phyloP scores from a whole-genome alignment of 805 yeast genomes.

The Brettanomyces sp. region DNA sequence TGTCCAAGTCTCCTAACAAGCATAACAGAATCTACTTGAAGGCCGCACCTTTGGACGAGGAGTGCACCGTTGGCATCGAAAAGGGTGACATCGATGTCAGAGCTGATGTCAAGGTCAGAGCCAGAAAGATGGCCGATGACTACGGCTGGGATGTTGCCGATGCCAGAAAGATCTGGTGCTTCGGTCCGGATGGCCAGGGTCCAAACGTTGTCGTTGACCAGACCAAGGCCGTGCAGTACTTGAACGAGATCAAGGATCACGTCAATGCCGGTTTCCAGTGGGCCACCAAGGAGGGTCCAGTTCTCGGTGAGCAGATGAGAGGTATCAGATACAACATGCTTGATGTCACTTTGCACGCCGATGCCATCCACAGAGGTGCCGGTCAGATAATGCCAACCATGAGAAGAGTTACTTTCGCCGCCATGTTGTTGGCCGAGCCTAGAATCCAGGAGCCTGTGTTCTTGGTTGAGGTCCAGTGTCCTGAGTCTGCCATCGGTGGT shows the following conservation, averaged over 20 bases:
- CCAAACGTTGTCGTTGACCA: slow-evolving; percentile 98
- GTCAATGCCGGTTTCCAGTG: slow-evolving; percentile 99
- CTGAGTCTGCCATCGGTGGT: slow-evolving; percentile 99
- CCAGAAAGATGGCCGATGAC: slow-evolving; percentile 97
- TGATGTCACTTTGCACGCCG: slow-evolving; percentile 99
- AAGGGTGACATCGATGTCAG: slow-evolving; percentile 84
- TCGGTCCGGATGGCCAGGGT: slow-evolving; percentile 99
- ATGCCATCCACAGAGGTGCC: slow-evolving; percentile 99
- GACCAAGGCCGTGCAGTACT: slow-evolving; percentile 99
- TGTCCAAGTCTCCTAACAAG: slow-evolving; percentile 99
- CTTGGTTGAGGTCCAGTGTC: slow-evolving; percentile 99
- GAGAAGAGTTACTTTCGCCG: slow-evolving; percentile 99
- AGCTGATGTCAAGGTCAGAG: slow-evolving; percentile 98
- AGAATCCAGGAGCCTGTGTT: slow-evolving; percentile 98
- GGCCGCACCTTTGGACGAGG: slow-evolving; percentile 96
- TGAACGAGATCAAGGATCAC: slow-evolving; percentile 97
- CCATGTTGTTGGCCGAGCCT: slow-evolving; percentile 97
- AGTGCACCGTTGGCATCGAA: slow-evolving; percentile 87
- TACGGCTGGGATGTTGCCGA: slow-evolving; percentile 99
- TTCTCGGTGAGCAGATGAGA: slow-evolving; percentile 94
- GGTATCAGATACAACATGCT: slow-evolving; percentile 94
- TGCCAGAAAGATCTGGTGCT: slow-evolving; percentile 99
- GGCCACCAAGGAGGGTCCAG: slow-evolving; percentile 99
- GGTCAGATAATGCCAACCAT: slow-evolving; percentile 99
- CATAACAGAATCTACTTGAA: slow-evolving; percentile 98